Base-by-base conservation (phyloP, 1,139 yeast species). In the Yamadazyma pseudoaaseri region DNA sequence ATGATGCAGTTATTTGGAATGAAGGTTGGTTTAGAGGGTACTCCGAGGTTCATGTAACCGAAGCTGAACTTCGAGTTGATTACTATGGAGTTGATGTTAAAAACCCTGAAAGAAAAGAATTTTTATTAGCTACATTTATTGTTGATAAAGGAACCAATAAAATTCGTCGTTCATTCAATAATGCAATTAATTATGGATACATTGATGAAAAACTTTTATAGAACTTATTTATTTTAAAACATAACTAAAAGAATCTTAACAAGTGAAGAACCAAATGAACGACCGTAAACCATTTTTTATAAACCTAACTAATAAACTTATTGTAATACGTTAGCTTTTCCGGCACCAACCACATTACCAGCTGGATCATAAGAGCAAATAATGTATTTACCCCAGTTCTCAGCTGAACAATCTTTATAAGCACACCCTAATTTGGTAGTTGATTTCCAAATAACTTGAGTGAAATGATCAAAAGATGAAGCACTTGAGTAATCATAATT, bases 401-500 rank as follows among this genome's bases (percentile, higher is more conserved):
- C 53, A 16, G 60, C 52, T 16, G 75, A 70, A 52, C 83, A 77
- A 39, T 69, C 65, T 46, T 68, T 63, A 55, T 68, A 64, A 39
- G 86, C 95, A 64, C 96, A 86, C 21, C 96, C 96, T 15, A 86
- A 58, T 52, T 76, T 62, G 30, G 80, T 70, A 35, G 89, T 66
- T 16, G 63, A 58, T 58, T 79, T 80, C 96, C 96, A 86, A 34
- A 86, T 80, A 43, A 86, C 74, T 62, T 86, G 95, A 27, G 95
- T 86, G 70, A 86, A 86, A 62, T 86, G 96, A 45, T 86, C 81
- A 36, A 54, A 62, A 15, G 53, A 40, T 33, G 50, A 45, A 16
- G 63, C 59, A 5, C 54, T 26, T 9, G 54, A 41, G 60, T 63
- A 83, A 62, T 79, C 66, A 67, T 85, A 86, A 33, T 57, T 43